Evolutionary conservation across 768 basidiomycete species (phyloP).

Genomic region (Inosperma sp.): DNA sequence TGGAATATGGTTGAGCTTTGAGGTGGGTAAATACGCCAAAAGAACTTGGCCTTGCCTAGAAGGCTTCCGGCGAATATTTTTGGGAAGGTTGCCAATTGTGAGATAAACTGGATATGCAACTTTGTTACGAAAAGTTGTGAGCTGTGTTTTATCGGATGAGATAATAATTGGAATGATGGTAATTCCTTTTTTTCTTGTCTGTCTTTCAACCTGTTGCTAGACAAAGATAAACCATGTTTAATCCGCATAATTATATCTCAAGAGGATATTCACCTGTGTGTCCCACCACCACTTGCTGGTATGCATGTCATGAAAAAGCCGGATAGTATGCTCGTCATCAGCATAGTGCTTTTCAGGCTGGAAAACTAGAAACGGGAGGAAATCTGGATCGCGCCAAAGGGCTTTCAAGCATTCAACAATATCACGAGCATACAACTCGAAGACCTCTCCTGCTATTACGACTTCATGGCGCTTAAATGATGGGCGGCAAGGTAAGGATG

Average conservation of each 20-base stretch:
- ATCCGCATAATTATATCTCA: not conserved
- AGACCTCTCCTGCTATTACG: constrained; percentile 23
- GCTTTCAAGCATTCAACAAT: no score
- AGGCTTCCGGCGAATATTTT: constrained; percentile 35
- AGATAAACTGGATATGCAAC: constrained; percentile 44
- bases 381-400: constrained; percentile 32
- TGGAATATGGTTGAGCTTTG: constrained; percentile 22
- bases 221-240: no score
- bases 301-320: no score
- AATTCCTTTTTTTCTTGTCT: constrained; percentile 16
- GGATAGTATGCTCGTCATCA: no score
- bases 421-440: no score
- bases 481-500: constrained; percentile 25
- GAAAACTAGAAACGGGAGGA: constrained; percentile 26
- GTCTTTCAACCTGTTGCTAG: constrained; percentile 23
- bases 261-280: constrained; percentile 37
- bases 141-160: no score
- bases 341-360: constrained; percentile 37
- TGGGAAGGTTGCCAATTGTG: constrained; percentile 44
- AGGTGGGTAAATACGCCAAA: no score
- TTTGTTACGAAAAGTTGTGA: constrained; percentile 40
- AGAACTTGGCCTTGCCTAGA: no score
- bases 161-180: constrained; percentile 42
- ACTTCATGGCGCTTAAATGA: constrained; percentile 25
- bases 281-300: no score